Conservation (phyloP, 345 rosid species). For the Barbarea vulgaris region DNA sequence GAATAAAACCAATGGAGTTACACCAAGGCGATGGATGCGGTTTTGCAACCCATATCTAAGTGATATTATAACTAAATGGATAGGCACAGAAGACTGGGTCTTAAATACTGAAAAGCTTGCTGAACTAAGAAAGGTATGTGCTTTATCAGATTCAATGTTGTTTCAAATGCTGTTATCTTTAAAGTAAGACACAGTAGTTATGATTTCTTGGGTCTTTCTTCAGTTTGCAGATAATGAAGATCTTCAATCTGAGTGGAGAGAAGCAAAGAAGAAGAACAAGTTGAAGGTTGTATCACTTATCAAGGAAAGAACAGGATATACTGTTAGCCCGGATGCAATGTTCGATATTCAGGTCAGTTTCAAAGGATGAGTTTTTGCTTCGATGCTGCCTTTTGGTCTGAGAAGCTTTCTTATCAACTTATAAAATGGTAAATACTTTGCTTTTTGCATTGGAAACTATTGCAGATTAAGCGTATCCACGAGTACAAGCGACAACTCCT, state of each 20-base stretch:
- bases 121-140: constrained; percentile 57
- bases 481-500: constrained; percentile 79
- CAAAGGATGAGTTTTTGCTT: constrained; percentile 8
- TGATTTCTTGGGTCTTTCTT: constrained; percentile 23
- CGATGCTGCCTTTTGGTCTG: not conserved
- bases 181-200: not conserved
- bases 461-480: constrained; percentile 77
- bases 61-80: constrained; percentile 66
- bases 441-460: constrained; percentile 3
- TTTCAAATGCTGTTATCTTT: constrained; percentile 12
- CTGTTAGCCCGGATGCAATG: constrained; percentile 78
- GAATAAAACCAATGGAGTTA: constrained; percentile 84
- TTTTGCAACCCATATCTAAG: constrained; percentile 76
- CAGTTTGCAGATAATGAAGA: constrained; percentile 76
- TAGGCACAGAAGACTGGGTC: constrained; percentile 77
- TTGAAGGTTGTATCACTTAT: constrained; percentile 65
- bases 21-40: constrained; percentile 78
- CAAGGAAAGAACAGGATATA: constrained; percentile 74
- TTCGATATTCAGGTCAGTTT: constrained; percentile 76
- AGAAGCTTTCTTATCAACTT: constrained; percentile 13
- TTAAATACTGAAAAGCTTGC: constrained; percentile 64
- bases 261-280: constrained; percentile 71
- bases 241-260: constrained; percentile 69
- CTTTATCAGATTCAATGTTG: constrained; percentile 12
- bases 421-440: not conserved